Conservation (phyloP, 345 rosid genomes). For the Eucalyptus pumila region DNA sequence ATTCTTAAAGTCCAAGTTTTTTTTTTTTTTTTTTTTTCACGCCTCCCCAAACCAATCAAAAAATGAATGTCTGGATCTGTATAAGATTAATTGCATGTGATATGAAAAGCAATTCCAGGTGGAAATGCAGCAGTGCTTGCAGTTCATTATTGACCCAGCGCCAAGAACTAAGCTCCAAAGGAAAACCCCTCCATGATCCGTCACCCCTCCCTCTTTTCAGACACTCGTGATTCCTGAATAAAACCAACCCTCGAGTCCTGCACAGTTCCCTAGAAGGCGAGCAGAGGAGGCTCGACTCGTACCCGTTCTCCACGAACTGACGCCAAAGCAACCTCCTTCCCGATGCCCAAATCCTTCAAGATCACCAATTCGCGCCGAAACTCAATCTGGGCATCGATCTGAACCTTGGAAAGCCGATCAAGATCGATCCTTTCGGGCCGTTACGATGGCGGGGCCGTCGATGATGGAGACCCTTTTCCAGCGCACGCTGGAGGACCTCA, state of each 20-base stretch:
- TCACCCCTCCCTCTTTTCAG: not conserved
- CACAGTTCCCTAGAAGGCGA: not conserved
- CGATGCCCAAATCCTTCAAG: not conserved
- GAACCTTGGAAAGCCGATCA: not conserved
- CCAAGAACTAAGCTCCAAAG: not conserved
- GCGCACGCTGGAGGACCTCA: slow-evolving; percentile 76
- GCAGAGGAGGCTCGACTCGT: not conserved
- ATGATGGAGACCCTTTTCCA: slow-evolving; percentile 84
- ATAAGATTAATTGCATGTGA: not conserved
- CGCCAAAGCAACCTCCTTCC: not conserved
- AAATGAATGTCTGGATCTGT: not conserved
- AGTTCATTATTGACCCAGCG: not conserved
- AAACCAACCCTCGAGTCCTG: not conserved
- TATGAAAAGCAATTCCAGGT: not conserved
- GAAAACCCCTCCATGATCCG: not conserved
- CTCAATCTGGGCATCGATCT: not conserved
- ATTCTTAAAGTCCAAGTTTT: not conserved
- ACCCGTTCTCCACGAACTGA: not conserved
- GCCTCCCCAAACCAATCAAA: not conserved
- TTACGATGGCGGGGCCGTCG: slow-evolving; percentile 50
- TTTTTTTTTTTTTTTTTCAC: not conserved
- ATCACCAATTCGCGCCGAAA: not conserved
- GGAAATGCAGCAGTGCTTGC: not conserved
- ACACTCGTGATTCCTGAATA: not conserved
- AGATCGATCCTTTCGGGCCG: not conserved